Conservation (phyloP, 2,329 filamentous ascomycete species). For the Anthostomella pinea region DNA sequence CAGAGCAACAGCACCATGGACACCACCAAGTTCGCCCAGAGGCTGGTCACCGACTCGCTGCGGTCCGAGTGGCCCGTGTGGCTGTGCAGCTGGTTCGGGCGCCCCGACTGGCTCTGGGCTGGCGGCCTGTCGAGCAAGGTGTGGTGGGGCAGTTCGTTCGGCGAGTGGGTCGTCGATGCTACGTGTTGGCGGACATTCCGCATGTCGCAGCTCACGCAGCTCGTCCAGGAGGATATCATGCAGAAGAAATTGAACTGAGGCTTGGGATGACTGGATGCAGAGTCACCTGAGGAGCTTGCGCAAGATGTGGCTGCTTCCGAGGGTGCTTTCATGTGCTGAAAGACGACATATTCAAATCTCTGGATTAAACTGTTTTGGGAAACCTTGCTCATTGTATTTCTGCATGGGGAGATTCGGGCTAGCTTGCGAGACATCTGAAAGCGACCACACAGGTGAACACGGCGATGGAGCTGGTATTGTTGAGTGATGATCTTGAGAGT, state of each 20-base stretch:
- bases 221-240: slow-evolving; percentile 23
- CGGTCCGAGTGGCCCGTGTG: slow-evolving; percentile 32
- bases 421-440: too few relatives aligned
- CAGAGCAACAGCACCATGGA: slow-evolving; percentile 46
- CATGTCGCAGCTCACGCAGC: slow-evolving; percentile 30
- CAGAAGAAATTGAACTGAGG: slow-evolving; percentile 22
- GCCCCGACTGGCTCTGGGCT: slow-evolving; percentile 42
- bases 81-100: slow-evolving; percentile 36
- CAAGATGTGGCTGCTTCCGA: too few relatives aligned
- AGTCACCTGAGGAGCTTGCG: too few relatives aligned
- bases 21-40: slow-evolving; percentile 42
- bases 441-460: too few relatives aligned
- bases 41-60: slow-evolving; percentile 43
- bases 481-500: too few relatives aligned
- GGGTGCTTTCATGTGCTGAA: too few relatives aligned
- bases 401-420: too few relatives aligned
- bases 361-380: too few relatives aligned
- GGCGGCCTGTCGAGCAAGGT: slow-evolving; percentile 32
- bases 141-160: slow-evolving; percentile 32
- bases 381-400: too few relatives aligned
- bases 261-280: too few relatives aligned
- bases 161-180: slow-evolving; percentile 38
- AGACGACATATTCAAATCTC: too few relatives aligned
- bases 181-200: slow-evolving; percentile 34
- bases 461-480: too few relatives aligned